phyloP scores from a whole-genome alignment of 164 flowering plant genomes.

The Kalanchoe fedtschenkoi region DNA sequence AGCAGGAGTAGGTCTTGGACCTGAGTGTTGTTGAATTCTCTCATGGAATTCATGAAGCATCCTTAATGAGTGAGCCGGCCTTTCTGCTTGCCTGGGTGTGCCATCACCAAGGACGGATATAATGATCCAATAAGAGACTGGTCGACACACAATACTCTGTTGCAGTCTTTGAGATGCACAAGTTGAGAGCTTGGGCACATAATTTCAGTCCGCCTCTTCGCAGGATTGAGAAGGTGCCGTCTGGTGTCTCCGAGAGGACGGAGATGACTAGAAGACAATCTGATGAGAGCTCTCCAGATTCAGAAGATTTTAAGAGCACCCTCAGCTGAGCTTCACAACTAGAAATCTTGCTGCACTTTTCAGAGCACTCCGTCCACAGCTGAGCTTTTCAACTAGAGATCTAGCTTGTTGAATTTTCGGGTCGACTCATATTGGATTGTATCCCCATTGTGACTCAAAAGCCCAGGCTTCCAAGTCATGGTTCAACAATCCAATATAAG shows the following conservation, averaged over 20 bases:
- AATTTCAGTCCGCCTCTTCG: slow-evolving; percentile 23
- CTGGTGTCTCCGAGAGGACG: slow-evolving; percentile 32
- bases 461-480: too few species aligned
- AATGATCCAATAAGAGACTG: slow-evolving; percentile 34
- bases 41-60: slow-evolving; percentile 44
- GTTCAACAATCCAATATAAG: too few species aligned
- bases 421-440: slow-evolving; percentile 9
- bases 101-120: slow-evolving; percentile 50
- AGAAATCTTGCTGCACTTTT: slow-evolving; percentile 38
- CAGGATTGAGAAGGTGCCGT: slow-evolving; percentile 25
- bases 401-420: too few species aligned
- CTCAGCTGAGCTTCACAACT: slow-evolving; percentile 27
- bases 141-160: slow-evolving; percentile 61
- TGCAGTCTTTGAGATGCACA: slow-evolving; percentile 24
- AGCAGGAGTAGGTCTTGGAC: slow-evolving; percentile 4
- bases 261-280: slow-evolving; percentile 61
- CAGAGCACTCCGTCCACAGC: slow-evolving; percentile 45
- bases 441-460: too few species aligned
- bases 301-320: slow-evolving; percentile 28
- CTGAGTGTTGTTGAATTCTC: slow-evolving; percentile 16
- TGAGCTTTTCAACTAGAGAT: too few species aligned
- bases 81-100: slow-evolving; percentile 44
- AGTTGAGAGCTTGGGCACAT: slow-evolving; percentile 16
- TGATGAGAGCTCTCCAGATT: slow-evolving; percentile 29
- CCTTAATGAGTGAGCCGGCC: slow-evolving; percentile 41